Percentiles rank a stretch among this genome's conserved stretches.
phyloP scores from a whole-genome alignment of 768 basidiomycete species.

The Chalciporus pseudorubinellus region DNA sequence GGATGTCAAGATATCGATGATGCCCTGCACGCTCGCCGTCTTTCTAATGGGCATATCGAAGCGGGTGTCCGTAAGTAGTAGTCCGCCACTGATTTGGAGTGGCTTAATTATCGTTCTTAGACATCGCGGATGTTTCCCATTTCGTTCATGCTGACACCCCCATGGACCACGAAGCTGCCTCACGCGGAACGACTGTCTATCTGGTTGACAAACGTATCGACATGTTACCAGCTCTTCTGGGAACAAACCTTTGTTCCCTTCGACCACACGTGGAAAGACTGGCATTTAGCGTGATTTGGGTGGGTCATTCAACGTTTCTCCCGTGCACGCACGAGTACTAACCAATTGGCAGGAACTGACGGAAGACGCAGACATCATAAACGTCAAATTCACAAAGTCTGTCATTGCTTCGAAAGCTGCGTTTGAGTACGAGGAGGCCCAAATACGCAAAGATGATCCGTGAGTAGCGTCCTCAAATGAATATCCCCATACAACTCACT shows the following conservation, averaged over 20 bases:
- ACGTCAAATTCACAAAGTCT: slow-evolving; percentile 90
- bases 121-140: slow-evolving; percentile 97
- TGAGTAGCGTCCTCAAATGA: slow-evolving; percentile 37
- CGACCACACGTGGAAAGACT: slow-evolving; percentile 90
- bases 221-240: slow-evolving; percentile 92
- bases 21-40: slow-evolving; percentile 82
- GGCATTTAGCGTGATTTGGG: slow-evolving; percentile 97
- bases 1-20: slow-evolving; percentile 99
- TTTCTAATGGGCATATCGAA: slow-evolving; percentile 94
- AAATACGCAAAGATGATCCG: slow-evolving; percentile 90
- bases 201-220: slow-evolving; percentile 98
- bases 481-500: neutral
- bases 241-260: slow-evolving; percentile 94
- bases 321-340: neutral
- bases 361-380: slow-evolving; percentile 83
- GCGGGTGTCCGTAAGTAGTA: slow-evolving; percentile 90
- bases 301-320: slow-evolving; percentile 29
- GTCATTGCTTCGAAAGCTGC: slow-evolving; percentile 96
- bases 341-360: slow-evolving; percentile 70
- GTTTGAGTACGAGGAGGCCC: slow-evolving; percentile 96
- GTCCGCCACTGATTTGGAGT: too few species aligned
- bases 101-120: slow-evolving; percentile 38
- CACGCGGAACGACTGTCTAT: slow-evolving; percentile 95
- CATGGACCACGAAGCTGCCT: slow-evolving; percentile 96
- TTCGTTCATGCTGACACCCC: slow-evolving; percentile 92